Conservation (phyloP, 176 grass and related monocot species). For the Triticum timopheevii region DNA sequence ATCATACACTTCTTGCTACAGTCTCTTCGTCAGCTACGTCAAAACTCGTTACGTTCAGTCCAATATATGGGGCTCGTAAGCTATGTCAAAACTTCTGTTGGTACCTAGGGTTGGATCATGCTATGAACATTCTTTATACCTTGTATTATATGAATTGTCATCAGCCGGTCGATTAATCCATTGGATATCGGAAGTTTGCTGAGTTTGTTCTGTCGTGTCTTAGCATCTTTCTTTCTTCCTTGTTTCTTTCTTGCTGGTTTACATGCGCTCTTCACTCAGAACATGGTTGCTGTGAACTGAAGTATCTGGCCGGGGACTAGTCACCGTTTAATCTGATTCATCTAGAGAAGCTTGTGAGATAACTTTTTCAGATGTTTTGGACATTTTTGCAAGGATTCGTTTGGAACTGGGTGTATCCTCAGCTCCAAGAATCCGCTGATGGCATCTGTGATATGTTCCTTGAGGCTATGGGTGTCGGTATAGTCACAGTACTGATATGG, state of each 20-base stretch:
- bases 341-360: not conserved
- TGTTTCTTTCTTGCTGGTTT: not conserved
- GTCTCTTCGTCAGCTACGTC: not conserved
- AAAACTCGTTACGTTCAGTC: not conserved
- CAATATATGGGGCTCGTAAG: not conserved
- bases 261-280: conserved; percentile 9
- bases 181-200: not conserved
- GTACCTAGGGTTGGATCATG: not conserved
- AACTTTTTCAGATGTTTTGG: not conserved
- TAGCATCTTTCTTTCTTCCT: not conserved
- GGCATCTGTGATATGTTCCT: not conserved
- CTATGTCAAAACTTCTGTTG: not conserved
- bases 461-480: too few species aligned
- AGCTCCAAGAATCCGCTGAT: not conserved
- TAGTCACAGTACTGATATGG: too few species aligned
- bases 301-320: not conserved
- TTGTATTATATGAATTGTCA: conserved; percentile 35
- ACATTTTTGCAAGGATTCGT: not conserved
- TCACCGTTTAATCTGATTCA: not conserved
- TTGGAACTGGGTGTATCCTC: not conserved
- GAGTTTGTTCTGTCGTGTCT: not conserved
- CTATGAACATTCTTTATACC: conserved; percentile 71
- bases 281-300: not conserved
- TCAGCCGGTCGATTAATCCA: not conserved
- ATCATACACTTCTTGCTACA: conserved; percentile 4